phyloP scores from a whole-genome alignment of 208 protist species.

The Trypanosoma vivax region DNA sequence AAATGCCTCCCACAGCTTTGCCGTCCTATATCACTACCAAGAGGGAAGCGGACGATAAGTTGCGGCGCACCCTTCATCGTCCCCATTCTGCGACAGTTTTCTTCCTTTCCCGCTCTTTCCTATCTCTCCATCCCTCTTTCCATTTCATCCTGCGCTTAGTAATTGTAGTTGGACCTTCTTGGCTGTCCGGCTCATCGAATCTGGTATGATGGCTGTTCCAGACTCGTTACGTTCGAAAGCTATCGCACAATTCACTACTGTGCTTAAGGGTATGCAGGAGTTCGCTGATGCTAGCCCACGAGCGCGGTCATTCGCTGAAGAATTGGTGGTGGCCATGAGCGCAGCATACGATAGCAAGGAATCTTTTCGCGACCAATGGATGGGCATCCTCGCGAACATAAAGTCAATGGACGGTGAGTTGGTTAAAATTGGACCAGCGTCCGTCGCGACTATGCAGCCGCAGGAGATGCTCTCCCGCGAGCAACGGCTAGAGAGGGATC shows the following conservation, averaged over 20 bases:
- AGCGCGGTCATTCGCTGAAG: slow-evolving; percentile 33
- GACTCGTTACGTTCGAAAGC: slow-evolving; percentile 17
- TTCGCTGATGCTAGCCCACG: slow-evolving; percentile 35
- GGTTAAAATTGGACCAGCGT: slow-evolving; percentile 22
- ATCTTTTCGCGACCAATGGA: slow-evolving; percentile 65
- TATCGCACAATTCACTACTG: slow-evolving; percentile 26
- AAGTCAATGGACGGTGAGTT: slow-evolving; percentile 64
- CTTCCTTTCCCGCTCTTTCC: no score
- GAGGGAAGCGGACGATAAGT: no score
- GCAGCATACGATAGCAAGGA: slow-evolving; percentile 25
- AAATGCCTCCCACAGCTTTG: no score
- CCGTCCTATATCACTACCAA: no score
- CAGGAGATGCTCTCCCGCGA: slow-evolving; percentile 59
- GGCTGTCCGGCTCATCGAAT: background rate
- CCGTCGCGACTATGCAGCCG: slow-evolving; percentile 64
- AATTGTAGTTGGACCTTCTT: background rate
- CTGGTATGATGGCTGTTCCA: slow-evolving; percentile 7
- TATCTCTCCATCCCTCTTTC: background rate
- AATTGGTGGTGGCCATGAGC: slow-evolving; percentile 35
- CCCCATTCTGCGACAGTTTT: no score
- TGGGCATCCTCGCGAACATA: slow-evolving; percentile 72
- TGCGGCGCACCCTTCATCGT: no score
- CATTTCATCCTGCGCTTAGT: background rate
- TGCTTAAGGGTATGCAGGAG: slow-evolving; percentile 43
- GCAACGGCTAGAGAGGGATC: slow-evolving; percentile 39